phyloP scores from a whole-genome alignment of 805 yeast genomes.

The Sugiyamaella boreocaroliniensis region DNA sequence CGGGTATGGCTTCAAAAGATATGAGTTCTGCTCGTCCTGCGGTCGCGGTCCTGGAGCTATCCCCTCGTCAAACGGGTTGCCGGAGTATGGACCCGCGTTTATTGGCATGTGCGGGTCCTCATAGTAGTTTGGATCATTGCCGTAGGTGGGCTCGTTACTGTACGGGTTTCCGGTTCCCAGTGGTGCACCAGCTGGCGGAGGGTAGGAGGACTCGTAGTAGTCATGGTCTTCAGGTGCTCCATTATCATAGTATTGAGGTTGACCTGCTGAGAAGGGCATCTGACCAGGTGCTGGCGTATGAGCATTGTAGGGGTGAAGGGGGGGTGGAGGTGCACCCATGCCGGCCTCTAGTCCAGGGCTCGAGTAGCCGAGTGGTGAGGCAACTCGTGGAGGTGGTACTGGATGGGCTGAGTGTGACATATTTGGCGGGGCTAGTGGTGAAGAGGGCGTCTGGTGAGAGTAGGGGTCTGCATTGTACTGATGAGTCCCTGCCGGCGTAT shows the following conservation, averaged over 20 bases:
- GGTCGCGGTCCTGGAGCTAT: neutral
- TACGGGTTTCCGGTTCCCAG: neutral
- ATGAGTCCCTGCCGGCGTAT: neutral
- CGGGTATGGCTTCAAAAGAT: slow-evolving; percentile 13
- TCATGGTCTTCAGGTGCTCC: neutral
- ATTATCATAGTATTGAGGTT: neutral
- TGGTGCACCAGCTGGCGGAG: neutral
- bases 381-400: neutral
- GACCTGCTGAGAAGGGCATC: neutral
- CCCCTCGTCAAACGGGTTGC: neutral
- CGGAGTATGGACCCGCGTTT: neutral
- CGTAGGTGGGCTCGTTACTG: neutral
- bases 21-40: slow-evolving; percentile 13
- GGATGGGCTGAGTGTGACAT: neutral
- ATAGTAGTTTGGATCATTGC: neutral
- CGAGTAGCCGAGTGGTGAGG: neutral
- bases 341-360: neutral
- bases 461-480: neutral
- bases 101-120: neutral
- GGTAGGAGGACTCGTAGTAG: neutral
- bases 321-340: neutral
- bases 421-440: neutral
- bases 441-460: neutral
- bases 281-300: neutral
- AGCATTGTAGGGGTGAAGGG: neutral